Evolutionary conservation across 306 rosid genomes (phyloP), one percentile per base, ranked within the genome.

Genomic region (Prunus mongolica): DNA sequence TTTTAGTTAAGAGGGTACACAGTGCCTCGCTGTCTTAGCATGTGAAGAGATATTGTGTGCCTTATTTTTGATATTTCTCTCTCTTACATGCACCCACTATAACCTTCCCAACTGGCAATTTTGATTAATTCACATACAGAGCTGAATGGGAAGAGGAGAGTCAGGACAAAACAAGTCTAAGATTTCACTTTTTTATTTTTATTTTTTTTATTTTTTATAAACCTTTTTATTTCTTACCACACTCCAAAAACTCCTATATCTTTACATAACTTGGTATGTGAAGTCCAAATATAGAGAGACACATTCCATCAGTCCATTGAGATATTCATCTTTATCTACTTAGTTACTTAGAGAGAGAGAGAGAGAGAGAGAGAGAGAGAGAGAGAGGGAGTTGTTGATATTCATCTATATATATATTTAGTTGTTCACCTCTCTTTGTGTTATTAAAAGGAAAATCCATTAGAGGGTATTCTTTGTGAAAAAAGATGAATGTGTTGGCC

Each of bases 11-110:
- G 83, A 85, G 89, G 71, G 88, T 78, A 85, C 89, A 84, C 84
- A 67, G 84, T 80, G 97, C 90, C 82, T 89, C 51, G 97, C 97
- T 91, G 97, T 88, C 89, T 62, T 82, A 75, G 77, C 98, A 93
- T 91, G 97, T 93, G 98, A 87, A 64, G 78, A 47, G 56, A 64
- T 64, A 30, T 79, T 70, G 79, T 81, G 81, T 22, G 78, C 72
- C 76, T 77, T 32, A 12, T 14, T 13, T 28, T 62, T 62, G 19
- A 62, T 25, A 60, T 22, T 24, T 60, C 63, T 72, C 50, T 78
- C 76, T 78, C 82, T 78, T 83, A 61, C 83, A 77, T 77, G 85
- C 84, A 78, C 79, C 86, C 89, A 72, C 81, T 76, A 69, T 77
- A 79, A 76, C 73, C 74, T 72, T 73, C 82, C 83, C 91, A 84